A percentile compares a stretch with the other conserved stretches of the same genome.
Conservation (phyloP, 441 rosid species). For the Flueggea neowawraea region DNA sequence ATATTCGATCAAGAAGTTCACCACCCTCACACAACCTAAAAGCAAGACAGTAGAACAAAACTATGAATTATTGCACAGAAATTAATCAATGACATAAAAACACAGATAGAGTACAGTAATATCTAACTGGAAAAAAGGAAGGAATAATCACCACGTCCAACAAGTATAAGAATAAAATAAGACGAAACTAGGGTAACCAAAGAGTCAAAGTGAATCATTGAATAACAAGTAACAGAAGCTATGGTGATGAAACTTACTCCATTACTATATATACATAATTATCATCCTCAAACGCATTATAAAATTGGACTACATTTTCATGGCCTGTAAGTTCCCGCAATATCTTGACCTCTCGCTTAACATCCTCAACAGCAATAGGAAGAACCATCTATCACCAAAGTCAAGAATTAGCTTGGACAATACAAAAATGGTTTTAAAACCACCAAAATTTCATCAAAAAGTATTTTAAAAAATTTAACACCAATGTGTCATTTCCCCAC, state of each 20-base stretch:
- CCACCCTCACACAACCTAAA: conserved; percentile 98
- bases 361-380: conserved; percentile 93
- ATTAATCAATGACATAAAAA: not conserved
- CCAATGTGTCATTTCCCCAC: too few species aligned
- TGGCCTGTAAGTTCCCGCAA: conserved; percentile 79
- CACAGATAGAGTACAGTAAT: not conserved
- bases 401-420: conserved; percentile 12
- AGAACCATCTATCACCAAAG: conserved; percentile 74
- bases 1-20: conserved; percentile 88
- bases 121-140: not conserved
- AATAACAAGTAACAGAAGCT: conserved; percentile 1
- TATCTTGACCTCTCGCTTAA: conserved; percentile 88
- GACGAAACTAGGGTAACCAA: too few species aligned
- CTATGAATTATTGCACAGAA: not conserved
- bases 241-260: conserved; percentile 67
- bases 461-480: too few species aligned
- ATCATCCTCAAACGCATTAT: conserved; percentile 83
- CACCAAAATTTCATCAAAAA: not conserved
- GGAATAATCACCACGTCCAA: not conserved
- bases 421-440: not conserved
- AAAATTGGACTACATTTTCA: conserved; percentile 90
- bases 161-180: not conserved
- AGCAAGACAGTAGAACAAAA: conserved; percentile 5
- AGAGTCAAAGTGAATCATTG: too few species aligned
- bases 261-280: conserved; percentile 90